These are phyloP conservation scores for Oidiodendron maius DNA, from an alignment of 495 filamentous ascomycete species.

Conservation along the genomic window DNA sequence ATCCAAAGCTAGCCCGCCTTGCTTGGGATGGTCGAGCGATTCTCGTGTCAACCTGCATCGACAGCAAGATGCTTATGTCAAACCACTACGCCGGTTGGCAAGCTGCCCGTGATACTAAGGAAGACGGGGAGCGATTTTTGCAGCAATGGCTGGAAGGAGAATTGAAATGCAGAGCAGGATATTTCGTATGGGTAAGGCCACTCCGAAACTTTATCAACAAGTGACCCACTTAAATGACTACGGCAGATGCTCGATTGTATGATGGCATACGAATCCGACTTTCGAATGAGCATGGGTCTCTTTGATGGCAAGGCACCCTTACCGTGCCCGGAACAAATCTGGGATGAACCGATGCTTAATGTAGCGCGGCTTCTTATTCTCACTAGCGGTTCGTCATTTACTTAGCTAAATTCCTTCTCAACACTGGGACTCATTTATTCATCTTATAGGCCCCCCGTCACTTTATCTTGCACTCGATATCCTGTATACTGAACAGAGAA, in stretches of 20 bases:
- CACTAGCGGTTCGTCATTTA: not conserved
- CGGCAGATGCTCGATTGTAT: not conserved
- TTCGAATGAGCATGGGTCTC: not conserved
- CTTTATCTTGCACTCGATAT: not conserved
- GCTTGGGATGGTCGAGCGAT: too few species aligned
- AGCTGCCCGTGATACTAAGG: too few species aligned
- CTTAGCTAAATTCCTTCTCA: not conserved
- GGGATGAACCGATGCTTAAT: not conserved
- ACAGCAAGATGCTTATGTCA: too few species aligned
- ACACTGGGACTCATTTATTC: not conserved
- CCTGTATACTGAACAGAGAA: slow-evolving; percentile 36
- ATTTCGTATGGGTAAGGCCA: not conserved
- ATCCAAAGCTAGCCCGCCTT: too few species aligned
- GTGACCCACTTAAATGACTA: not conserved
- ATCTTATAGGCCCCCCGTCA: not conserved
- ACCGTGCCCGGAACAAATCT: not conserved
- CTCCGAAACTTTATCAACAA: not conserved
- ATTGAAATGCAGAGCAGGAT: not conserved
- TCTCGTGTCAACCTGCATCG: too few species aligned
- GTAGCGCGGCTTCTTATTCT: not conserved
- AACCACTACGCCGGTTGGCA: too few species aligned
- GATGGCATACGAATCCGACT: not conserved
- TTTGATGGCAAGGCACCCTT: not conserved
- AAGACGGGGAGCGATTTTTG: too few species aligned
- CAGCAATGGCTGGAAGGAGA: slow-evolving; percentile 26